Conservation (phyloP, 148 eudicot species). For the Persicaria maculosa region DNA sequence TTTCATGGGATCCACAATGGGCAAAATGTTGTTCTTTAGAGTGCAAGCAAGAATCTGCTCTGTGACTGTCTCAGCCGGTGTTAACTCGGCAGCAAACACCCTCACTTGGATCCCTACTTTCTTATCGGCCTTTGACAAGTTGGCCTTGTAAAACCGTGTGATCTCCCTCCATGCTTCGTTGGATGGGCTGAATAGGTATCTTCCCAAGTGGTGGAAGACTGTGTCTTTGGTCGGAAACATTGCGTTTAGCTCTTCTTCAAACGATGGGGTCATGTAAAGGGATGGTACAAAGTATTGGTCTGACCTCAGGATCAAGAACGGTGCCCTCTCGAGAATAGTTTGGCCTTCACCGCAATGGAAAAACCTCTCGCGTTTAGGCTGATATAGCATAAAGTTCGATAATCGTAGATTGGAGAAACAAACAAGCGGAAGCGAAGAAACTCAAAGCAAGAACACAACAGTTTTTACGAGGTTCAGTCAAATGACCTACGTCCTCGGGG, state of each 20-base stretch:
- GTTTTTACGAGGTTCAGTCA: too few relatives aligned
- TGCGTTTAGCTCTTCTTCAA: conserved; percentile 32
- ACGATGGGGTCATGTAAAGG: conserved; percentile 55
- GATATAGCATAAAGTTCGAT: too few relatives aligned
- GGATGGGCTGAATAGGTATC: conserved; percentile 69
- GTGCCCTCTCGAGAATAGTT: conserved; percentile 26
- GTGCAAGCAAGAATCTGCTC: conserved; percentile 38
- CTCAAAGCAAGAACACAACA: too few relatives aligned
- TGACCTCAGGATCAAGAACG: conserved; percentile 49
- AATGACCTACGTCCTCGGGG: too few relatives aligned
- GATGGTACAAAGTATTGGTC: conserved; percentile 61
- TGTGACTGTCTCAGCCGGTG: too few relatives aligned
- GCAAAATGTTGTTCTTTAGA: conserved; percentile 36
- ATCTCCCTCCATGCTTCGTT: conserved; percentile 69
- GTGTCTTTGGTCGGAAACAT: conserved; percentile 52
- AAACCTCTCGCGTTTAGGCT: conserved; percentile 42
- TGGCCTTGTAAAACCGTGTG: conserved; percentile 47
- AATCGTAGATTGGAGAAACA: too few relatives aligned
- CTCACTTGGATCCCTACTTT: conserved; percentile 59
- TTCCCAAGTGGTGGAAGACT: conserved; percentile 58
- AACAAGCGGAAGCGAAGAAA: too few relatives aligned
- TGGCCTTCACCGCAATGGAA: conserved; percentile 71
- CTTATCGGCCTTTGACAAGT: conserved; percentile 49
- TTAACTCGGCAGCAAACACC: conserved; percentile 23
- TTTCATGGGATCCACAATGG: conserved; percentile 22